Evolutionary conservation across 2,329 filamentous ascomycete species (phyloP), one percentile per base, ranked within the genome.

Genomic region (Colletotrichum liaoningense): DNA sequence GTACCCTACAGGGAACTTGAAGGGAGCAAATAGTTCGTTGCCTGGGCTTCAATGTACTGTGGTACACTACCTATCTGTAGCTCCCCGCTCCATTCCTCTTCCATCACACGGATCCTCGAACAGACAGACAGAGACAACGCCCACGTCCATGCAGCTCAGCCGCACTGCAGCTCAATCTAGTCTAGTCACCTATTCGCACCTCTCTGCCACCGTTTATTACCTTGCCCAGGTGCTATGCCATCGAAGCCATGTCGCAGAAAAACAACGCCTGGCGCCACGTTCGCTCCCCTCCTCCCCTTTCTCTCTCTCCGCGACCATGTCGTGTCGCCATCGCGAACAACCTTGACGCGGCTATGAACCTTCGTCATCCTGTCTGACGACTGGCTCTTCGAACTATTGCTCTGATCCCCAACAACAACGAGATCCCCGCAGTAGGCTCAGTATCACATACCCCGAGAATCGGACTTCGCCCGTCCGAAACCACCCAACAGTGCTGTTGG

Each of bases 211-310:
- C 62, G 46, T 71, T 52, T 35, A 30, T 52, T 35, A 30, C 54
- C 56, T 72, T 60, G 55, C 42, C 22, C 60, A 49, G 42, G 49
- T 24, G 46, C 49, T 55, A 26, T 52, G 30, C 62, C 52, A 14
- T 38, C 64, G 33, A 52, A 52, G 63, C 28, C 67, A 73, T 73
- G 71, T 62, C 71, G 71, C 71, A 63, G 35, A 66, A 67, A 59
- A 56, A 70, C 42, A n/a, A 42, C 49, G 67, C 67, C 71, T 56
- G 28, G 56, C 71, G 71, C 71, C 71, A 73, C 71, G 46, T 66
- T 63, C 26, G 12, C 63, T 33, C 52, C 55, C 59, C 35, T 42
- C 56, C 24, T 33, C 28, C 49, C 22, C n/a, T 24, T 62, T 57
- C 38, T 28, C 62, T 62, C 33, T n/a, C 28, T 26, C 57, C 60